Conservation (phyloP, 306 rosid genomes). For the Amphicarpaea edgeworthii region DNA sequence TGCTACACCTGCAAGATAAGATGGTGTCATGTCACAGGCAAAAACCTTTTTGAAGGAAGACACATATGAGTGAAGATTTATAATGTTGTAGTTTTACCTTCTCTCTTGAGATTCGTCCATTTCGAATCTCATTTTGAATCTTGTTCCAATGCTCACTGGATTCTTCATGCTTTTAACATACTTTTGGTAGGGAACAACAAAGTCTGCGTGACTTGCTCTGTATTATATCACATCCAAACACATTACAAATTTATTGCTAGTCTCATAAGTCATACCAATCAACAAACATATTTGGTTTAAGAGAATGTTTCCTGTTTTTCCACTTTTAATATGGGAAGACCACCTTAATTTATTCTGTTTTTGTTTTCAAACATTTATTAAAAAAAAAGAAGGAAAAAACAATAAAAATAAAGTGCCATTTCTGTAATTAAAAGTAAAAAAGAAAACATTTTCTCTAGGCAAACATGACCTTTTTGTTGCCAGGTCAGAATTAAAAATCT, state of each 20-base stretch:
- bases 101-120: constrained; percentile 95
- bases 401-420: background rate
- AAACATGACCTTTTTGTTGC: background rate
- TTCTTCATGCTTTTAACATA: constrained; percentile 72
- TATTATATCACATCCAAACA: constrained; percentile 44
- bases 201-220: constrained; percentile 93
- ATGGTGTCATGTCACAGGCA: constrained; percentile 34
- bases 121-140: constrained; percentile 87
- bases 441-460: background rate
- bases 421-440: background rate
- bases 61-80: constrained; percentile 22
- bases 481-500: constrained; percentile 12
- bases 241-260: constrained; percentile 13
- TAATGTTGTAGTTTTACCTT: constrained; percentile 60
- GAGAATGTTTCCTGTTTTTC: too few species aligned
- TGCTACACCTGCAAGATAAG: constrained; percentile 71
- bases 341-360: too few species aligned
- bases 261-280: constrained; percentile 14
- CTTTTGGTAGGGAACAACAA: constrained; percentile 81
- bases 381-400: background rate
- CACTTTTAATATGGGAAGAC: too few species aligned
- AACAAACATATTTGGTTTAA: background rate
- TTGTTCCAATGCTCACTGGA: constrained; percentile 76
- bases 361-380: background rate
- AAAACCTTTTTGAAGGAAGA: constrained; percentile 27